Evolutionary conservation across 1,284 basidiomycete genomes (phyloP).

Genomic region (Ganoderma lingzhi): DNA sequence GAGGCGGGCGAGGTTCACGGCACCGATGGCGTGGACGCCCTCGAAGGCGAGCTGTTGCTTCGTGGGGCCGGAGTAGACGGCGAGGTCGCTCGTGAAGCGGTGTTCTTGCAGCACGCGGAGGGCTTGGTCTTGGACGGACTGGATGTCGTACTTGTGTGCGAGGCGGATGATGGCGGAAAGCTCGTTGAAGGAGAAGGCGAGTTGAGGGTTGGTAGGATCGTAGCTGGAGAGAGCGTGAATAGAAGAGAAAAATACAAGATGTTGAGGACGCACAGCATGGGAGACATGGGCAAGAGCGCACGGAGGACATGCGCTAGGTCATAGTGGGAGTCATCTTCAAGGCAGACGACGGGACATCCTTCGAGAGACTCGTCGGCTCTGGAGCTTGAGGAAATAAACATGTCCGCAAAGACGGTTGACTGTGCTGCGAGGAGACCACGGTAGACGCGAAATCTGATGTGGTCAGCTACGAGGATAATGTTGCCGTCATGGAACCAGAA

Average conservation of each 20-base stretch:
- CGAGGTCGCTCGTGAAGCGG: not conserved
- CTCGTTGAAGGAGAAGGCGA: not conserved
- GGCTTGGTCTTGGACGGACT: slow-evolving; percentile 9
- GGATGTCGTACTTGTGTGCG: slow-evolving; percentile 14
- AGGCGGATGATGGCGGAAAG: slow-evolving; percentile 15
- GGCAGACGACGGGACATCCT: slow-evolving; percentile 26
- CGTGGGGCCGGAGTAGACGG: not conserved
- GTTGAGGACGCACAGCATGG: not conserved
- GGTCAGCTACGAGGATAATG: not conserved
- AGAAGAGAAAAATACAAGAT: not conserved
- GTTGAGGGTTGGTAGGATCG: not conserved
- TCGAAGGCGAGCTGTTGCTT: not conserved
- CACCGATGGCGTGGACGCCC: not conserved
- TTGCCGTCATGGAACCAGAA: slow-evolving; percentile 2
- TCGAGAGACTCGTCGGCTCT: slow-evolving; percentile 13
- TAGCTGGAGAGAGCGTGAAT: not conserved
- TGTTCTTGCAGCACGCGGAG: not conserved
- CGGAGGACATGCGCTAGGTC: slow-evolving; percentile 18
- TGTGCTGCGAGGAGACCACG: slow-evolving; percentile 17
- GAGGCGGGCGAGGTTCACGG: not conserved
- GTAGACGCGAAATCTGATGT: slow-evolving; percentile 27
- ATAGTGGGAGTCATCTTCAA: slow-evolving; percentile 18
- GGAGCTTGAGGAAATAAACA: slow-evolving; percentile 30
- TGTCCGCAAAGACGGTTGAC: slow-evolving; percentile 27
- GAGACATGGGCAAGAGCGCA: slow-evolving; percentile 1